These are phyloP conservation scores for Paraphaeosphaeria sporulosa DNA, from an alignment of 2,329 filamentous ascomycete genomes.

Conservation along the genomic window DNA sequence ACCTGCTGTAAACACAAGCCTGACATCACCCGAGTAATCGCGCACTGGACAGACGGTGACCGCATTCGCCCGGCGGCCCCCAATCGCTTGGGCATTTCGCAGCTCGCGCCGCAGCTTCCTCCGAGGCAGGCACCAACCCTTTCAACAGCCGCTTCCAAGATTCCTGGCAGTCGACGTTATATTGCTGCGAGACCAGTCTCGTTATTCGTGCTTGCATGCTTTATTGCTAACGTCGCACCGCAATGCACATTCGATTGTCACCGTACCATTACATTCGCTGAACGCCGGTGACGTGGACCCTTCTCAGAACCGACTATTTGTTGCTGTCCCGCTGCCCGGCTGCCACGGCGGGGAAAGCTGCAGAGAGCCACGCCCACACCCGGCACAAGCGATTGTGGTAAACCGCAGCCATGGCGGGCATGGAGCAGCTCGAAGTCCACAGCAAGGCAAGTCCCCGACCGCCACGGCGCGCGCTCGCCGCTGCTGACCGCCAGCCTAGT, in stretches of 20 bases:
- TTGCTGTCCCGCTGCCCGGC: conserved; percentile 18
- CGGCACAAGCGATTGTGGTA: background rate
- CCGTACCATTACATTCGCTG: conserved; percentile 18
- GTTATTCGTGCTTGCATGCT: background rate
- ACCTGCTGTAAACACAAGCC: background rate
- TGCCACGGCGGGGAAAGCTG: conserved; percentile 12
- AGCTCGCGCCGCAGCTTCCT: background rate
- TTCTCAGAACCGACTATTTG: conserved; percentile 3
- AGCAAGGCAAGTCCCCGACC: conserved; percentile 75
- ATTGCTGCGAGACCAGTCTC: background rate
- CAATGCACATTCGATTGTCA: conserved; percentile 20
- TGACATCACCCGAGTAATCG: background rate
- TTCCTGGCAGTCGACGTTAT: conserved; percentile 14
- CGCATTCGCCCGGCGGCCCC: conserved; percentile 2
- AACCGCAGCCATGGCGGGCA: conserved; percentile 76
- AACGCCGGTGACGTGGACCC: conserved; percentile 17
- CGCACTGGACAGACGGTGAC: background rate
- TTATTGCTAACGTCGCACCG: conserved; percentile 5
- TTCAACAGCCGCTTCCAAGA: conserved; percentile 2
- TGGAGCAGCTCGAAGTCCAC: conserved; percentile 96
- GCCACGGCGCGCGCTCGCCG: background rate
- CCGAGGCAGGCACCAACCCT: conserved; percentile 5
- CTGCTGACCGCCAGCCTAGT: conserved; percentile 62
- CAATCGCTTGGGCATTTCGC: conserved; percentile 6
- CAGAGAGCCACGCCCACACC: background rate